phyloP scores from a whole-genome alignment of 257 asterid species.

The Haberlea rhodopensis region DNA sequence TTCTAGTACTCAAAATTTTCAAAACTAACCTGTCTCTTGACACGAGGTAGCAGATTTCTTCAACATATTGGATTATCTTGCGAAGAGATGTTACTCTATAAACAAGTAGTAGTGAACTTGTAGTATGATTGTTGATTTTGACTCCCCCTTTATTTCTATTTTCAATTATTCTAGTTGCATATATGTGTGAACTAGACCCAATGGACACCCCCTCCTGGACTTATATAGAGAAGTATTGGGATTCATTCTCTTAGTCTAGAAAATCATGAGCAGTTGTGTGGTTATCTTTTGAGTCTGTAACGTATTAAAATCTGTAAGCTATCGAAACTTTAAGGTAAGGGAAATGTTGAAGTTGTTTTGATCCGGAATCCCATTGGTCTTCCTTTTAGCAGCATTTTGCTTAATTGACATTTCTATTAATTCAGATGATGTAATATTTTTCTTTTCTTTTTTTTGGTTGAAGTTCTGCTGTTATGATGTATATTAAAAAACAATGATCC shows the following conservation, averaged over 20 bases:
- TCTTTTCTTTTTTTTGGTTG: background rate
- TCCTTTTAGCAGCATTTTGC: background rate
- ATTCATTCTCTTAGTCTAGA: background rate
- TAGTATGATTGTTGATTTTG: background rate
- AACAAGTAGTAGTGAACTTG: background rate
- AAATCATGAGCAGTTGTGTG: background rate
- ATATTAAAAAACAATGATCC: constrained; percentile 2
- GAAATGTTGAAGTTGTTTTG: background rate
- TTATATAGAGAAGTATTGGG: background rate
- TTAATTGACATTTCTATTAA: background rate
- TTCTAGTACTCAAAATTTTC: background rate
- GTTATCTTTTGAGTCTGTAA: background rate
- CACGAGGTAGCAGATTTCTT: too few species aligned
- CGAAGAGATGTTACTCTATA: background rate
- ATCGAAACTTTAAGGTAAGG: background rate
- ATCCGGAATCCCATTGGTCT: background rate
- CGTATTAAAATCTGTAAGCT: background rate
- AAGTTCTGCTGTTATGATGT: background rate
- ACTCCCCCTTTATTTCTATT: background rate
- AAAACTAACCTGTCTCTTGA: background rate
- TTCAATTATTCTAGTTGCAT: background rate
- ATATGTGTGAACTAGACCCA: background rate
- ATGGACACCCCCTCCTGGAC: background rate
- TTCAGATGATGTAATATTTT: background rate
- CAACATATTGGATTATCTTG: too few species aligned